Evolutionary conservation across 2,329 filamentous ascomycete species (phyloP).

Genomic region (Scopulariopsis brevicaulis): DNA sequence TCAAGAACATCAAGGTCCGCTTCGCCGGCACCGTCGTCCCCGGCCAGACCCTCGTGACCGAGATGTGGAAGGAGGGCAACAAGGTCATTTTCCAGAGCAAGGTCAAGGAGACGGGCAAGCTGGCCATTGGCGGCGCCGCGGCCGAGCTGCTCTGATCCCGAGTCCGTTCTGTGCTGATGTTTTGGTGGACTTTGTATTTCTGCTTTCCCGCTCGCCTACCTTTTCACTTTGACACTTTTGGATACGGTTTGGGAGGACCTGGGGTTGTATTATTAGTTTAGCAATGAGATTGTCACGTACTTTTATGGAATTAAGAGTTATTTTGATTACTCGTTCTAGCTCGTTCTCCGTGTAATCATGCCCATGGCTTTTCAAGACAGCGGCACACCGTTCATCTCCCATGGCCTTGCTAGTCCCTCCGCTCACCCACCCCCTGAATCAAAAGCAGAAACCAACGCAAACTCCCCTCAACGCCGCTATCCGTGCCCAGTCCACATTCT

Average conservation of each 20-base stretch:
- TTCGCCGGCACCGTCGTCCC: conserved; percentile 80
- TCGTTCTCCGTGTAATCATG: not conserved
- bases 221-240: not conserved
- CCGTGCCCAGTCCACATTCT: too few species aligned
- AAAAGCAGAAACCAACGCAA: too few species aligned
- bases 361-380: not conserved
- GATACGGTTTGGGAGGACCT: not conserved
- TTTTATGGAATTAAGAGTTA: not conserved
- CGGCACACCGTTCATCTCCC: not conserved
- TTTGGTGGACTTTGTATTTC: not conserved
- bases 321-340: not conserved
- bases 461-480: too few species aligned
- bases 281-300: not conserved
- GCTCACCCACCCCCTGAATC: too few species aligned
- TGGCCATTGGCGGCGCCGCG: conserved; percentile 71
- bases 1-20: conserved; percentile 86
- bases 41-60: conserved; percentile 80
- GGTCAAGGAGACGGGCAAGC: conserved; percentile 88
- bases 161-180: not conserved
- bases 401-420: not conserved
- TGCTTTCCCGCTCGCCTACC: not conserved
- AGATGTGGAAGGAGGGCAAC: conserved; percentile 86
- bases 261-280: not conserved
- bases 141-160: conserved; percentile 50
- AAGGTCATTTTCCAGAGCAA: conserved; percentile 76